Evolutionary conservation across 2,329 filamentous ascomycete genomes (phyloP).

Genomic region (Gaeumannomyces tritici): DNA sequence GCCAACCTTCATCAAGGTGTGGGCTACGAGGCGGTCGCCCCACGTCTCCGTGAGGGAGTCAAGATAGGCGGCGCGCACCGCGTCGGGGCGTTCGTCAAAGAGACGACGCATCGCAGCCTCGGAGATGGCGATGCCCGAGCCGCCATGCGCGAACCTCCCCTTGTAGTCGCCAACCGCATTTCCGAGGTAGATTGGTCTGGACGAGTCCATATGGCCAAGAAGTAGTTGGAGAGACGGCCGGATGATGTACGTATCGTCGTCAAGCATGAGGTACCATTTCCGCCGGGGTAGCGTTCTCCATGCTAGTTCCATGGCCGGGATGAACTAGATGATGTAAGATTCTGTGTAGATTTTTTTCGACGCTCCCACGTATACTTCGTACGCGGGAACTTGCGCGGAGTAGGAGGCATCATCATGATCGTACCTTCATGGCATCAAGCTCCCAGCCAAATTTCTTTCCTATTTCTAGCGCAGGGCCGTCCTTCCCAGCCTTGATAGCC

Average conservation of each 20-base stretch:
- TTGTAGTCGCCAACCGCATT: constrained; percentile 48
- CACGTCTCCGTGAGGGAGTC: constrained; percentile 40
- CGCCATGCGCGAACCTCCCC: constrained; percentile 46
- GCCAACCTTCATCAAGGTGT: constrained; percentile 40
- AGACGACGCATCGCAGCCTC: constrained; percentile 37
- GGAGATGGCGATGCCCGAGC: constrained; percentile 44
- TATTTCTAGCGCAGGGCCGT: constrained; percentile 24
- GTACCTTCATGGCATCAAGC: constrained; percentile 39
- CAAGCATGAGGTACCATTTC: constrained; percentile 49
- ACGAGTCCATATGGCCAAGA: constrained; percentile 37
- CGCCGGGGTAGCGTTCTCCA: constrained; percentile 40
- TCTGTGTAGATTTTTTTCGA: not conserved
- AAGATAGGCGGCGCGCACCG: constrained; percentile 33
- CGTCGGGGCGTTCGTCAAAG: constrained; percentile 28
- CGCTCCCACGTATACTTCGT: not conserved
- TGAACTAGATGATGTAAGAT: constrained; percentile 28
- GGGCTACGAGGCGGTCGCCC: constrained; percentile 45
- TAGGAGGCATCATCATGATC: not conserved
- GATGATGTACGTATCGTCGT: constrained; percentile 48
- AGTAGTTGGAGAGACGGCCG: constrained; percentile 36
- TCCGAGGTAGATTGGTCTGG: constrained; percentile 39
- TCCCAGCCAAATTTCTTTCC: constrained; percentile 35
- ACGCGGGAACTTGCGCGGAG: not conserved
- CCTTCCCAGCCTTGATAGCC: constrained; percentile 27
- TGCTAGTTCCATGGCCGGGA: constrained; percentile 42